These are phyloP conservation scores for Termitomyces sp. DNA, from an alignment of 768 basidiomycete genomes.

Conservation along the genomic window DNA sequence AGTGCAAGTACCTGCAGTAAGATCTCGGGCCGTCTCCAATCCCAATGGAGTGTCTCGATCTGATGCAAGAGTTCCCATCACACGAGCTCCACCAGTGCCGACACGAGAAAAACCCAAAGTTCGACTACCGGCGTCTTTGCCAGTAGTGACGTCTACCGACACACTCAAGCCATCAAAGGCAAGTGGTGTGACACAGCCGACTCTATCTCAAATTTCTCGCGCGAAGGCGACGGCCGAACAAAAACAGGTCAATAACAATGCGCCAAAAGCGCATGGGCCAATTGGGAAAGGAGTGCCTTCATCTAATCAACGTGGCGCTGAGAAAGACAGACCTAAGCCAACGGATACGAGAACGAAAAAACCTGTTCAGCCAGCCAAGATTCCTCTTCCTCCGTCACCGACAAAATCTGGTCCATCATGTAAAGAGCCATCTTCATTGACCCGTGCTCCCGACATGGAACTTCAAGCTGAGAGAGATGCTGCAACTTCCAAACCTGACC, in stretches of 20 bases:
- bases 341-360: constrained; percentile 6
- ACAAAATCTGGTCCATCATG: constrained; percentile 2
- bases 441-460: not conserved
- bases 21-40: constrained; percentile 5
- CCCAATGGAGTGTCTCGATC: not conserved
- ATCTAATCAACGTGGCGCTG: not conserved
- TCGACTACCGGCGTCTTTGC: not conserved
- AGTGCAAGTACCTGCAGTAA: not conserved
- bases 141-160: not conserved
- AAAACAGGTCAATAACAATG: not conserved
- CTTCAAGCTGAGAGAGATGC: not conserved
- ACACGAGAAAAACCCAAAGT: constrained; percentile 2
- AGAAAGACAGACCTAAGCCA: constrained; percentile 1
- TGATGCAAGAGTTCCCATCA: not conserved
- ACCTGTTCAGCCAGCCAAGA: constrained; percentile 23
- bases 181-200: constrained; percentile 19
- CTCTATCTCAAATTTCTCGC: constrained; percentile 22
- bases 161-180: constrained; percentile 5
- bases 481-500: not conserved
- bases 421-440: not conserved
- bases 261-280: constrained; percentile 11
- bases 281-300: not conserved
- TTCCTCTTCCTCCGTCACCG: constrained; percentile 33
- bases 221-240: constrained; percentile 13
- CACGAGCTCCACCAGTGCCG: not conserved